Evolutionary conservation across 192 early-diverging fungal species (phyloP), one percentile per base, ranked within the genome.

Genomic region (Umbelopsis sp.): DNA sequence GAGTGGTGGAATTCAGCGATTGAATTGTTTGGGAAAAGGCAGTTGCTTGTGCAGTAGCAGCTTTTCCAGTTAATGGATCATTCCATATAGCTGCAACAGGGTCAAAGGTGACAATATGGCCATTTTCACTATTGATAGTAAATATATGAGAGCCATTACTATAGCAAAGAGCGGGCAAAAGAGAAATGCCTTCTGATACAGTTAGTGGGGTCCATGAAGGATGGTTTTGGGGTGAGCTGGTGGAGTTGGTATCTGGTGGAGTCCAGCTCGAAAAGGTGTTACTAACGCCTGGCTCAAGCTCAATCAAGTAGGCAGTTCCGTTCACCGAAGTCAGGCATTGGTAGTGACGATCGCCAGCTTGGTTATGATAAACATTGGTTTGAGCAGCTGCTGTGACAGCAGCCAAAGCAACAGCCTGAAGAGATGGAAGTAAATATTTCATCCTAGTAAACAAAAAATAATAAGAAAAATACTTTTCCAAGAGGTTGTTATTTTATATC

Each of bases 261-360:
- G 56, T 62, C 56, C 56, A 62, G 14, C 56, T 62, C 29, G 56
- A 62, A 17, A 62, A 62, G 17, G 56, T 62, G 26, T 32, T 22
- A 17, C 56, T 26, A 14, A 26, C 31, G 7, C 56, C 56, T 62
- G 24, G 56, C 12, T 62, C 56, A 17, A 62, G 31, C 56, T 62
- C 56, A 32, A 62, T 62, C 56, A 62, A 34, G n/a, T 62, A 62
- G 14, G 56, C 56, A n/a, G 56, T 62, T 4, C 56, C 56, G 31
- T 62, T 62, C 10, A 34, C 31, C 0, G 56, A 62, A 34, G 56
- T 7, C 26, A 62, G n/a, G 56, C 56, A 62, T 32, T 62, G 56
- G 26, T 62, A 62, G n/a, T 62, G 56, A 32, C 56, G 56, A 62
- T 22, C 24, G 11, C 56, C 56, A 4, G 56, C 56, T 32, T 62